These are phyloP conservation scores for Colletotrichum sp. DNA, from an alignment of 2,329 filamentous ascomycete genomes.

Conservation along the genomic window DNA sequence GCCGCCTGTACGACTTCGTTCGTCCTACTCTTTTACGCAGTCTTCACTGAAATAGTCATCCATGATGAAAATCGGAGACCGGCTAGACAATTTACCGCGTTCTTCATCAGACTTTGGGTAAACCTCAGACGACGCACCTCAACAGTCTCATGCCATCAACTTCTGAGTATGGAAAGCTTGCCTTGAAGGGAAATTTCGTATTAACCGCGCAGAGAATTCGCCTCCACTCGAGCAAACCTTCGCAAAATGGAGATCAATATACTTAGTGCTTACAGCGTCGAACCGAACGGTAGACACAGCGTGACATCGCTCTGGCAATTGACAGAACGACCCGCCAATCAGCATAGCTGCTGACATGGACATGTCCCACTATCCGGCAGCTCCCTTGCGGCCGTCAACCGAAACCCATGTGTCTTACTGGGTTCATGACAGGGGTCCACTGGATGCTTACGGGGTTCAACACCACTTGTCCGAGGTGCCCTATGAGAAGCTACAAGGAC, in stretches of 20 bases:
- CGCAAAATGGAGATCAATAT: not conserved
- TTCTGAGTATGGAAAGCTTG: not conserved
- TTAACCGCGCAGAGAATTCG: not conserved
- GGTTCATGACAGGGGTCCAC: not conserved
- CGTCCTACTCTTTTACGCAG: not conserved
- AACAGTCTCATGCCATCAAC: not conserved
- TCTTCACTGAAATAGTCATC: not conserved
- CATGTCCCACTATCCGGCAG: not conserved
- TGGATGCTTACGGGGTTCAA: not conserved
- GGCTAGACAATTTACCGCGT: not conserved
- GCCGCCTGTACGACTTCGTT: rapidly evolving
- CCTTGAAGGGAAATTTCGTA: not conserved
- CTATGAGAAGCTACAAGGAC: not conserved
- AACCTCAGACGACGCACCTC: not conserved
- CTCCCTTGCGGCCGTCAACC: not conserved
- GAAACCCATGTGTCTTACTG: not conserved
- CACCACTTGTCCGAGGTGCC: not conserved
- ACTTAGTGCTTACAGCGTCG: not conserved
- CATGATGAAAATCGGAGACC: not conserved
- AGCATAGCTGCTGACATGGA: not conserved
- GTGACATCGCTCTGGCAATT: not conserved
- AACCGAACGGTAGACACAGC: not conserved
- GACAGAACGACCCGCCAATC: not conserved
- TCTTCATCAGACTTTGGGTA: not conserved
- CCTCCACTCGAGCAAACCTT: not conserved